Evolutionary conservation across 495 filamentous ascomycete species (phyloP).

Genomic region (Talaromyces stipitatus): DNA sequence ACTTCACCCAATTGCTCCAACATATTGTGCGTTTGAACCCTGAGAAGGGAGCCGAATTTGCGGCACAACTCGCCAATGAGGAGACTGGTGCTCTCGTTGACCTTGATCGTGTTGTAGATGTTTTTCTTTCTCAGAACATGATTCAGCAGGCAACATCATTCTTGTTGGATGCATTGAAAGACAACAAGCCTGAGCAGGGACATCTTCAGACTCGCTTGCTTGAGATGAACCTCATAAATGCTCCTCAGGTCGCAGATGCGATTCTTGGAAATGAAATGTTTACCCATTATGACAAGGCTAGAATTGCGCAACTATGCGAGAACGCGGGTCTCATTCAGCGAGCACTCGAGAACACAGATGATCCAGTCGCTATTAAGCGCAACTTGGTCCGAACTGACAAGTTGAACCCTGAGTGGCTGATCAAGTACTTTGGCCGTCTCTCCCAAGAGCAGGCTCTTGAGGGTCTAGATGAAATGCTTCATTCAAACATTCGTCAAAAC

Average conservation of each 20-base stretch:
- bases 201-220: constrained; percentile 88
- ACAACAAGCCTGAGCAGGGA: constrained; percentile 89
- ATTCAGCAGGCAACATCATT: constrained; percentile 96
- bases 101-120: constrained; percentile 89
- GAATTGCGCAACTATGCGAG: constrained; percentile 86
- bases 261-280: constrained; percentile 98
- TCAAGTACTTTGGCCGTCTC: constrained; percentile 84
- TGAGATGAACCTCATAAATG: constrained; percentile 96
- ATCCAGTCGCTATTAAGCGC: constrained; percentile 83
- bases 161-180: constrained; percentile 86
- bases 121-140: constrained; percentile 97
- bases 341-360: constrained; percentile 91
- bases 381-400: constrained; percentile 74
- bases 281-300: constrained; percentile 83
- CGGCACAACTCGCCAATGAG: constrained; percentile 75
- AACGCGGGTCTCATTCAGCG: constrained; percentile 78
- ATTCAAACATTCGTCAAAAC: constrained; percentile 92
- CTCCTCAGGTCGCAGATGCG: constrained; percentile 94
- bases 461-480: constrained; percentile 92
- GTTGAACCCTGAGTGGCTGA: constrained; percentile 81
- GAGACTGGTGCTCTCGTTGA: constrained; percentile 81
- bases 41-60: constrained; percentile 93
- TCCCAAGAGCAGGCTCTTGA: constrained; percentile 93
- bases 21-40: constrained; percentile 89
- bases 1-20: constrained; percentile 83